Evolutionary conservation across 306 rosid genomes (phyloP), one percentile per base, ranked within the genome.

Genomic region (Rosa persica): DNA sequence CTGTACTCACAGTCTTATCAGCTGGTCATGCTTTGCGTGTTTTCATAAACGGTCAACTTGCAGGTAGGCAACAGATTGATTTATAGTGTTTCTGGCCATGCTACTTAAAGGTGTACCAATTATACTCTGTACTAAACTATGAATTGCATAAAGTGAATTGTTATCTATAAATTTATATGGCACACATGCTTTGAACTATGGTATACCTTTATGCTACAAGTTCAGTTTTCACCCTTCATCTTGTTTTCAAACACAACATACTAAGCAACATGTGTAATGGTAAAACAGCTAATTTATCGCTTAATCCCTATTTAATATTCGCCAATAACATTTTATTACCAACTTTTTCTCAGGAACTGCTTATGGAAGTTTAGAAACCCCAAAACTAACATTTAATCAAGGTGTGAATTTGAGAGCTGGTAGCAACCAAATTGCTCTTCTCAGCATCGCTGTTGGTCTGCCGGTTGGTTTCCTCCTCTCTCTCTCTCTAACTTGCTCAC

Each of bases 11-110:
- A 0, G 85, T 91, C 72, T 80, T 88, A 36, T 95, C 99, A 69
- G 99, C 98, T 73, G 99, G 99, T 36, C 99, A 95, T 87, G 97
- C 98, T 83, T 81, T 95, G 85, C 98, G 92, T 83, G 97, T 95
- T 83, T 95, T 95, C 64, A 67, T 93, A 83, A 93, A 95, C 44
- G 91, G 89, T 80, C 92, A 83, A 78, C 90, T 89, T 6, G 81
- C 93, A 85, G 99, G 99, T 95, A 67, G 46, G 90, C 71, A 75
- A 62, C 68, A 43, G 40, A 72, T 60, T 39, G 4, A 61, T 66
- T 51, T 72, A 5, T 9, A 64, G 52, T 4, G 70, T 78, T 78
- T 25, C 64, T 34, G 49, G 20, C 40, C 52, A 12, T 51, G 67
- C 54, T 49, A 49, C 15, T 67, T 77, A 25, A 65, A 38, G 52